A percentile compares a stretch with the other conserved stretches of the same genome.
Evolutionary conservation across 805 yeast species (phyloP).

Genomic region (Starmerella powellii): DNA sequence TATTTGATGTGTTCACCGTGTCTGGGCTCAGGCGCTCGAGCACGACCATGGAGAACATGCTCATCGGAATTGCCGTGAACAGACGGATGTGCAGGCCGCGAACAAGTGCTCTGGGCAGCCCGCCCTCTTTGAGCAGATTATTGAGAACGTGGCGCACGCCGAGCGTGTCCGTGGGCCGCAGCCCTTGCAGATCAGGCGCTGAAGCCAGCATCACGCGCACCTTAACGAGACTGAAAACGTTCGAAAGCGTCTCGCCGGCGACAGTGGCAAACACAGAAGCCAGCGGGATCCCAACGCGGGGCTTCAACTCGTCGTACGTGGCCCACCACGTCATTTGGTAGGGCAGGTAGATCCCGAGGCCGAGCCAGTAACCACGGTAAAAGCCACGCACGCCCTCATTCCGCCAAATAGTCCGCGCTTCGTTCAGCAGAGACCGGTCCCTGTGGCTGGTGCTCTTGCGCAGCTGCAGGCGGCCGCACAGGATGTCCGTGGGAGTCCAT

Average conservation of each 20-base stretch:
- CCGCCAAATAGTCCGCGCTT: constrained; percentile 33
- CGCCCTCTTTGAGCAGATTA: constrained; percentile 29
- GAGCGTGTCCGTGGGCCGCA: constrained; percentile 29
- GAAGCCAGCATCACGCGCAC: constrained; percentile 33
- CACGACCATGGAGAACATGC: constrained; percentile 30
- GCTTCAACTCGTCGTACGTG: constrained; percentile 21
- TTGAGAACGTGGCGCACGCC: constrained; percentile 27
- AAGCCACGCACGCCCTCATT: constrained; percentile 63
- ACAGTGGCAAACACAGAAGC: constrained; percentile 30
- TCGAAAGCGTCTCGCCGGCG: constrained; percentile 28
- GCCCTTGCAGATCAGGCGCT: constrained; percentile 26
- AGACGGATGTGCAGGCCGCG: constrained; percentile 31
- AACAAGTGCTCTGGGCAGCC: constrained; percentile 27
- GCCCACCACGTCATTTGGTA: constrained; percentile 32
- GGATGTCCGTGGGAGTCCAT: constrained; percentile 33
- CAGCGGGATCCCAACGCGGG: constrained; percentile 11
- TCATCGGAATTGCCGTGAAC: constrained; percentile 29
- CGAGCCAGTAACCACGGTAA: constrained; percentile 52
- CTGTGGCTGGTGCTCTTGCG: not conserved
- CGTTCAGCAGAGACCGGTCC: constrained; percentile 1
- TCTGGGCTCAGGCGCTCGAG: constrained; percentile 31
- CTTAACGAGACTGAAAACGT: constrained; percentile 31
- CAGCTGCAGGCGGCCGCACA: constrained; percentile 31
- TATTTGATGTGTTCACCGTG: not conserved
- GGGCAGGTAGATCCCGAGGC: constrained; percentile 30